Evolutionary conservation across 2,329 filamentous ascomycete genomes (phyloP).

Genomic region (Monilinia fructigena): DNA sequence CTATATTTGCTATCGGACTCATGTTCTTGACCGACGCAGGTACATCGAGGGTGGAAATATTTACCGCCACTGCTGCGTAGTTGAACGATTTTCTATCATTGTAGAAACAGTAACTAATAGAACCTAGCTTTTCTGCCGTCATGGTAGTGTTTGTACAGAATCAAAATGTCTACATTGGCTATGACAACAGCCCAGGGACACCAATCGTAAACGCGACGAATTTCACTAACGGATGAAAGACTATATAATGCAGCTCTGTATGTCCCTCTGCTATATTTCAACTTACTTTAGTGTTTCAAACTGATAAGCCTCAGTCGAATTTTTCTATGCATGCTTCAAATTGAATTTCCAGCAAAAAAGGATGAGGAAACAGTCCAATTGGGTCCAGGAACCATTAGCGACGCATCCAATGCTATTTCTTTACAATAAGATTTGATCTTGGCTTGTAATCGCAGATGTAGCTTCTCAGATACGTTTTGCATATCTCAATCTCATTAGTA

Average conservation of each 20-base stretch:
- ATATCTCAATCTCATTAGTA: background rate
- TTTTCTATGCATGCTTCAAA: background rate
- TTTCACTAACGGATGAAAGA: background rate
- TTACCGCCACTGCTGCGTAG: slow-evolving; percentile 35
- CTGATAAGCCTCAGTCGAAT: background rate
- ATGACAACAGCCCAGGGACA: background rate
- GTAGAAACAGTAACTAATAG: background rate
- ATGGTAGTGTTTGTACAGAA: slow-evolving; percentile 32
- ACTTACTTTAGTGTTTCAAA: no score
- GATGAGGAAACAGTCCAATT: background rate
- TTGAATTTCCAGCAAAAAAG: background rate
- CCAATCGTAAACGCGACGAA: background rate
- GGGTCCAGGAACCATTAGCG: background rate
- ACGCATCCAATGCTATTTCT: background rate
- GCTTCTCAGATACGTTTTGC: background rate
- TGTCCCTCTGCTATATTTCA: background rate
- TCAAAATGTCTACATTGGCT: slow-evolving; percentile 20
- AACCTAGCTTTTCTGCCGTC: slow-evolving; percentile 29
- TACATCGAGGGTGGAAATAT: slow-evolving; percentile 31
- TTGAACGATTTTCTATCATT: background rate
- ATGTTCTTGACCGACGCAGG: slow-evolving; percentile 26
- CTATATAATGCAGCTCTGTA: background rate
- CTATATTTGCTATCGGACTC: slow-evolving; percentile 29
- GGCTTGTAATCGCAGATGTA: background rate
- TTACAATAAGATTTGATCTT: background rate